phyloP scores from a whole-genome alignment of 2,329 filamentous ascomycete species.

The Elsinoe ampelina region DNA sequence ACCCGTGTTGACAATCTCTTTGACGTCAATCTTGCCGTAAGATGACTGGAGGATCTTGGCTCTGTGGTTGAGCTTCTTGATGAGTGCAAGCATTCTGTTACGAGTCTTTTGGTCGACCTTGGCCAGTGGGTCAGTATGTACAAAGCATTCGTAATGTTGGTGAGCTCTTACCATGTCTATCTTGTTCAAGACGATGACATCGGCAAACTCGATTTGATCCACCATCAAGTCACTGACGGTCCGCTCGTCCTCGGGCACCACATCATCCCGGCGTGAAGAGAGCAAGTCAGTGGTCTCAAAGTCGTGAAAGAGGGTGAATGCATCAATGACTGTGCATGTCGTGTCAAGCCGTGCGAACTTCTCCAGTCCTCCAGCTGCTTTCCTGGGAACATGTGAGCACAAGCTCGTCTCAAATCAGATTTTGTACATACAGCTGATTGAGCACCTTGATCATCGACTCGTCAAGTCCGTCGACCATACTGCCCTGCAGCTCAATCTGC shows the following conservation, averaged over 20 bases:
- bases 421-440: slow-evolving; percentile 35
- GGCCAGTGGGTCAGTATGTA: background rate
- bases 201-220: slow-evolving; percentile 69
- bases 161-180: slow-evolving; percentile 16
- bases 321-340: slow-evolving; percentile 63
- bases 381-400: slow-evolving; percentile 24
- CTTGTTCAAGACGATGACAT: slow-evolving; percentile 65
- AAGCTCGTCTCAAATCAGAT: slow-evolving; percentile 11
- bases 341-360: slow-evolving; percentile 60
- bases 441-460: slow-evolving; percentile 38
- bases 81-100: slow-evolving; percentile 41
- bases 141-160: background rate
- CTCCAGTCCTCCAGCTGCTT: slow-evolving; percentile 53
- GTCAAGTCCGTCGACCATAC: slow-evolving; percentile 31
- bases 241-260: slow-evolving; percentile 59
- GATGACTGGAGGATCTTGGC: slow-evolving; percentile 55
- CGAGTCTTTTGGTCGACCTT: slow-evolving; percentile 39
- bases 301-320: slow-evolving; percentile 62
- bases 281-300: slow-evolving; percentile 62
- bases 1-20: slow-evolving; percentile 55
- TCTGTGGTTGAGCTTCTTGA: slow-evolving; percentile 55
- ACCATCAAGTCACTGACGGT: slow-evolving; percentile 69
- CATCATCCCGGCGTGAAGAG: slow-evolving; percentile 49
- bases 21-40: slow-evolving; percentile 36
- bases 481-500: slow-evolving; percentile 21